phyloP scores from a whole-genome alignment of 1,139 yeast genomes.

The Kodamaea fungicola region DNA sequence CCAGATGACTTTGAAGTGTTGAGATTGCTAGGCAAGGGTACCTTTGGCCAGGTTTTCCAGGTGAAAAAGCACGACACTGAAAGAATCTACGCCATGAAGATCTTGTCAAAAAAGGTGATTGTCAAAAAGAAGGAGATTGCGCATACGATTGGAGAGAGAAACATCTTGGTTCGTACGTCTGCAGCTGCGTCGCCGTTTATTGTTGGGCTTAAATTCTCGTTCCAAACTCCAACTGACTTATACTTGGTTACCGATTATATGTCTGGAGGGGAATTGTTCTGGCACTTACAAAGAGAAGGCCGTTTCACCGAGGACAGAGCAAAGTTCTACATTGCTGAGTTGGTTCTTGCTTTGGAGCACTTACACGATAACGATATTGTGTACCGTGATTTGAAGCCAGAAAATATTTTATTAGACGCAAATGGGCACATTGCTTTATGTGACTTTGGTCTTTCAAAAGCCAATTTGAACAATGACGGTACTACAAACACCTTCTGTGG shows the following conservation, averaged over 20 bases:
- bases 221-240: constrained; percentile 89
- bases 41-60: constrained; percentile 96
- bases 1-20: constrained; percentile 93
- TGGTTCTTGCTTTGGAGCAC: constrained; percentile 87
- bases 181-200: constrained; percentile 85
- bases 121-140: constrained; percentile 96
- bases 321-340: constrained; percentile 92
- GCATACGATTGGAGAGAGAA: constrained; percentile 95
- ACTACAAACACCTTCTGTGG: constrained; percentile 98
- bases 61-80: constrained; percentile 86
- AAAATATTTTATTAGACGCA: constrained; percentile 88
- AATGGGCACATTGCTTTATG: constrained; percentile 96
- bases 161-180: constrained; percentile 80
- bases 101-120: constrained; percentile 86
- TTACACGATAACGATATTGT: constrained; percentile 90
- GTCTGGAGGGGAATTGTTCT: constrained; percentile 97
- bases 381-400: constrained; percentile 93
- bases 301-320: constrained; percentile 90
- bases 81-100: constrained; percentile 95
- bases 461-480: constrained; percentile 81
- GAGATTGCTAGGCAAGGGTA: constrained; percentile 88
- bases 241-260: constrained; percentile 94
- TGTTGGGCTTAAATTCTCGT: constrained; percentile 91
- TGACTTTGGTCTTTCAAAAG: constrained; percentile 95
- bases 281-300: constrained; percentile 97